These are phyloP conservation scores for Cystobasidium ongulense DNA, from an alignment of 768 basidiomycete genomes.

Conservation along the genomic window DNA sequence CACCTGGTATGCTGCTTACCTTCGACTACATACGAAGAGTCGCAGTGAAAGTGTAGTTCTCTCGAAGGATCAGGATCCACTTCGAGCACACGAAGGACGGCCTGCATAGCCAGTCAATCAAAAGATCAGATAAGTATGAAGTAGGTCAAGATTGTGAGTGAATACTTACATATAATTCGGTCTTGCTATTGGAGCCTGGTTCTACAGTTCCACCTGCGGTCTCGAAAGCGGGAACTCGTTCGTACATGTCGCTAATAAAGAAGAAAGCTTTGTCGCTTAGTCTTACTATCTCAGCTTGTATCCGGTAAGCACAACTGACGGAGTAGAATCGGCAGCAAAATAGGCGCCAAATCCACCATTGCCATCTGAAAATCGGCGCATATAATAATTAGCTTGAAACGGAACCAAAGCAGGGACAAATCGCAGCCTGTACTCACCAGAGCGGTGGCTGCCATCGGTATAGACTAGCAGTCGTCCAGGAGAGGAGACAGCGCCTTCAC, in stretches of 20 bases:
- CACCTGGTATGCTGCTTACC: not conserved
- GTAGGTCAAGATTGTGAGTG: not conserved
- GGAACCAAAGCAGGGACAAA: not conserved
- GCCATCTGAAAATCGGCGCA: not conserved
- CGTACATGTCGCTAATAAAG: not conserved
- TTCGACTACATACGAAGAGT: not conserved
- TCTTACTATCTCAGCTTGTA: not conserved
- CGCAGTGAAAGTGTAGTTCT: not conserved
- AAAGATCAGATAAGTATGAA: not conserved
- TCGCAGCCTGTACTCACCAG: not conserved
- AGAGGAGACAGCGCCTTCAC: not conserved
- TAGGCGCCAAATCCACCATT: not conserved
- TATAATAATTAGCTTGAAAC: not conserved
- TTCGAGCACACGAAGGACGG: constrained; percentile 6
- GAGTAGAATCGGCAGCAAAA: not conserved
- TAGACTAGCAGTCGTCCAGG: not conserved
- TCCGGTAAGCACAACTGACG: not conserved
- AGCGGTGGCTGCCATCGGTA: not conserved
- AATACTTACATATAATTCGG: not conserved
- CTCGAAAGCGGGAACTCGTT: not conserved
- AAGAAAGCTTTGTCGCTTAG: not conserved
- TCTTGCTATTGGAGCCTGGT: not conserved
- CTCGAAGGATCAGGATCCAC: not conserved
- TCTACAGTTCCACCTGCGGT: not conserved
- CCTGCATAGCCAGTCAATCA: not conserved